Evolutionary conservation across 2,329 filamentous ascomycete genomes (phyloP).

Genomic region (Daldinia sp.): DNA sequence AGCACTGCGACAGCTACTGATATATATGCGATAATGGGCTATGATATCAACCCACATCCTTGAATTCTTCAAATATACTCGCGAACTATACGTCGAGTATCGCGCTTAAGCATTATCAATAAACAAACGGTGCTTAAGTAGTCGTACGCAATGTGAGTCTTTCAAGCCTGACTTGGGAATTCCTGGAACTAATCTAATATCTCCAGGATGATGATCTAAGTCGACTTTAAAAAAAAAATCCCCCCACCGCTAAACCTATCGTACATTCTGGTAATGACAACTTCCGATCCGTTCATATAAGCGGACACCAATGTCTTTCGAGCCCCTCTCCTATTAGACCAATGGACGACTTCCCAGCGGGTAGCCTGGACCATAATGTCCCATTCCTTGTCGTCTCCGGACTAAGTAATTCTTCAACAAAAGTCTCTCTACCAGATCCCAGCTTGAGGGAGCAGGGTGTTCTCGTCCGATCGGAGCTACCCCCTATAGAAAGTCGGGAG

Average conservation of each 20-base stretch:
- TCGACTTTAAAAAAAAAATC: constrained; percentile 5
- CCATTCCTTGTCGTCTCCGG: constrained; percentile 87
- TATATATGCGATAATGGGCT: constrained; percentile 12
- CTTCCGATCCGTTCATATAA: constrained; percentile 21
- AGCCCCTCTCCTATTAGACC: constrained; percentile 35
- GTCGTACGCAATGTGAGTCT: constrained; percentile 9
- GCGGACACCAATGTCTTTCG: constrained; percentile 41
- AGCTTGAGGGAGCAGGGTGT: constrained; percentile 69
- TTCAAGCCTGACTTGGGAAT: constrained; percentile 6
- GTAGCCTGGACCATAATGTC: constrained; percentile 88
- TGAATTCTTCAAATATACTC: neutral
- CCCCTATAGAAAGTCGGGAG: constrained; percentile 73
- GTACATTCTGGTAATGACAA: constrained; percentile 26
- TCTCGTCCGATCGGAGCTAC: constrained; percentile 77
- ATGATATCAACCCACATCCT: constrained; percentile 1
- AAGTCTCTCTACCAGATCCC: constrained; percentile 57
- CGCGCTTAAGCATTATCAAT: neutral
- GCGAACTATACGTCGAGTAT: neutral
- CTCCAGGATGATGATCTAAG: constrained; percentile 27
- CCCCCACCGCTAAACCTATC: constrained; percentile 6
- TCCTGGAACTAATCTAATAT: constrained; percentile 28
- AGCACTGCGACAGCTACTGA: constrained; percentile 3
- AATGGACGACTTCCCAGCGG: constrained; percentile 84
- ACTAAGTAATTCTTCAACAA: constrained; percentile 63
- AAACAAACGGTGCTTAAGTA: neutral